Evolutionary conservation across 306 rosid genomes (phyloP), one percentile per base, ranked within the genome.

Genomic region (Hippophae rhamnoides): DNA sequence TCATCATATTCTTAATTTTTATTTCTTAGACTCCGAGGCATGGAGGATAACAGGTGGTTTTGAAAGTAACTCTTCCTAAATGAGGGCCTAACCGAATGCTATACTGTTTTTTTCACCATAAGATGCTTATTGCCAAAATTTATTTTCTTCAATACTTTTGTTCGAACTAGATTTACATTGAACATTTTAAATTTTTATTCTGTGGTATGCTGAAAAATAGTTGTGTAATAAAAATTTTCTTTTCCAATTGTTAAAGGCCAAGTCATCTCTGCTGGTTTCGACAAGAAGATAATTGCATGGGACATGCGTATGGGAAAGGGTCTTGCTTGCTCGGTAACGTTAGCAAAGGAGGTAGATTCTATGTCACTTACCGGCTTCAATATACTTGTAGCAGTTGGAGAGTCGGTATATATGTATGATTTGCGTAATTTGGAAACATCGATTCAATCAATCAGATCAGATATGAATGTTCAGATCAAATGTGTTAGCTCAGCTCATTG

Each of bases 261-360:
- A 67, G 66, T 88, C 70, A 74, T 92, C 46, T 72, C 87, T 62
- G 78, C 89, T 2, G 98, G 98, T 67, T 69, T 81, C 67, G 93
- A 92, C 82, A 76, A 77, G 65, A 83, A 83, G 69, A 53, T 87
- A 71, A 23, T 74, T 54, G 66, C 74, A 13, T 85, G 84, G 96
- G 98, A 92, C 61, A 61, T 65, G 5, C 93, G 87, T 27, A 61
- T 2, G 67, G 75, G 43, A 70, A 72, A 85, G 50, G 74, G 71
- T 49, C 59, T 60, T 65, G 61, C 51, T 23, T 74, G 69, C 54
- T 69, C 45, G 44, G 81, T 14, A 67, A 76, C 58, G 64, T 50
- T 78, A 9, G 83, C 66, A 70, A 72, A 75, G 48, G 95, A 81
- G 67, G 86, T 80, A 61, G 76, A 75, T 25, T 87, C 89, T 69